Percentiles rank a stretch among this genome's conserved stretches.
Conservation (phyloP, 495 filamentous ascomycete species). For the Xylaria telfairii region DNA sequence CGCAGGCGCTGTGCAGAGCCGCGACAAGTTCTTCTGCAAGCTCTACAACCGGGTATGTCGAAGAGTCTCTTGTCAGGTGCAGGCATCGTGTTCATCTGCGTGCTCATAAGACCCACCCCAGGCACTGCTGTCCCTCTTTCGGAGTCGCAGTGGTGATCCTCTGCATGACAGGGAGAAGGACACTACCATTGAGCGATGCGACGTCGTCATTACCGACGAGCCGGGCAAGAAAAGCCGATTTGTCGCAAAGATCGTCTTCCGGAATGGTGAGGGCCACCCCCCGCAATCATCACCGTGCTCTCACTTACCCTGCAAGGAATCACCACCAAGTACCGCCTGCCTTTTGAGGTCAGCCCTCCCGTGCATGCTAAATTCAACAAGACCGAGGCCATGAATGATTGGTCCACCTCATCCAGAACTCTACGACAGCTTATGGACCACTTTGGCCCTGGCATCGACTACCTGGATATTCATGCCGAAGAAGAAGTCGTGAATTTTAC, state of each 20-base stretch:
- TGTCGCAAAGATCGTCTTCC: conserved; percentile 80
- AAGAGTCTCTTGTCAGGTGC: no score
- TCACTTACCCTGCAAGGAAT: conserved; percentile 60
- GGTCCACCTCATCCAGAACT: conserved; percentile 76
- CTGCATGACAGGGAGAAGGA: conserved; percentile 66
- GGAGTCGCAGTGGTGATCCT: conserved; percentile 46
- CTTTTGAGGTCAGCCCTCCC: conserved; percentile 81
- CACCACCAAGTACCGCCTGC: conserved; percentile 88
- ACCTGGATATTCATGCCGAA: conserved; percentile 85
- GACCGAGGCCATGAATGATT: conserved; percentile 70
- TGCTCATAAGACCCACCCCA: conserved; percentile 25
- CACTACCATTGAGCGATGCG: conserved; percentile 82
- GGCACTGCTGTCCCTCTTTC: conserved; percentile 54
- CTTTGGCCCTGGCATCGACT: conserved; percentile 88
- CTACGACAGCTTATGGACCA: conserved; percentile 88
- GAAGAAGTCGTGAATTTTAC: conserved; percentile 72
- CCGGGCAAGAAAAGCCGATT: conserved; percentile 78
- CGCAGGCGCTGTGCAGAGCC: conserved; percentile 50
- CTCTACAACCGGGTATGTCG: conserved; percentile 51
- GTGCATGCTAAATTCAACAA: conserved; percentile 89
- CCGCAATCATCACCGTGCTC: not conserved
- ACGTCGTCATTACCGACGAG: conserved; percentile 80
- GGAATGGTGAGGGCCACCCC: conserved; percentile 66
- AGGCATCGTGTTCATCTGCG: conserved; percentile 1
- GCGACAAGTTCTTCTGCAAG: conserved; percentile 58